These are phyloP conservation scores for Zanthoxylum bungeanum DNA, from an alignment of 345 rosid species.

Conservation along the genomic window DNA sequence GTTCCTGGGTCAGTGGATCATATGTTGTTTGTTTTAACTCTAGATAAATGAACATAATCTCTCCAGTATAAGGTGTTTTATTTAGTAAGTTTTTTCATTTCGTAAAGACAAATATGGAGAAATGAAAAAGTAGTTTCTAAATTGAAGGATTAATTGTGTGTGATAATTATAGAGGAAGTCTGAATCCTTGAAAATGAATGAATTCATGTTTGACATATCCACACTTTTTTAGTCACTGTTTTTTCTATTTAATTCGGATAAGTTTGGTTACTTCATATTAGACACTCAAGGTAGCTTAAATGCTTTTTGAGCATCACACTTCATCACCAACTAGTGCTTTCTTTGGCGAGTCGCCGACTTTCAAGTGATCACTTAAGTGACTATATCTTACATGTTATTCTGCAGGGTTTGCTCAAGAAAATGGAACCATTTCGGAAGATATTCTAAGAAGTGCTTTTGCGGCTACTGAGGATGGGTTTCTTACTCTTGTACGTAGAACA, in stretches of 20 bases:
- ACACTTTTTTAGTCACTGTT: background rate
- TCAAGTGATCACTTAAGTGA: background rate
- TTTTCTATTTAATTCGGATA: background rate
- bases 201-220: background rate
- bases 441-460: slow-evolving; percentile 56
- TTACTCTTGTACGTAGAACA: slow-evolving; percentile 72
- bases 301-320: background rate
- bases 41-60: background rate
- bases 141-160: background rate
- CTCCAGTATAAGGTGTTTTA: background rate
- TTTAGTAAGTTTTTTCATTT: background rate
- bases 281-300: background rate
- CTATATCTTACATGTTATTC: slow-evolving; percentile 7
- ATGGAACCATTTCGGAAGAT: slow-evolving; percentile 66
- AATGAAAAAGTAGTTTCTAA: background rate
- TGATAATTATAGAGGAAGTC: background rate
- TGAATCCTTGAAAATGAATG: background rate
- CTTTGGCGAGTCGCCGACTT: slow-evolving; percentile 8
- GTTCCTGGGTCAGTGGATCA: slow-evolving; percentile 3
- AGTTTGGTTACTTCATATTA: background rate
- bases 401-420: slow-evolving; percentile 62
- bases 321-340: background rate
- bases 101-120: background rate
- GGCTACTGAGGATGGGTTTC: slow-evolving; percentile 93
- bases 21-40: background rate